Base-by-base conservation (phyloP, 192 early-diverging fungal genomes). In the Thamnidium elegans region DNA sequence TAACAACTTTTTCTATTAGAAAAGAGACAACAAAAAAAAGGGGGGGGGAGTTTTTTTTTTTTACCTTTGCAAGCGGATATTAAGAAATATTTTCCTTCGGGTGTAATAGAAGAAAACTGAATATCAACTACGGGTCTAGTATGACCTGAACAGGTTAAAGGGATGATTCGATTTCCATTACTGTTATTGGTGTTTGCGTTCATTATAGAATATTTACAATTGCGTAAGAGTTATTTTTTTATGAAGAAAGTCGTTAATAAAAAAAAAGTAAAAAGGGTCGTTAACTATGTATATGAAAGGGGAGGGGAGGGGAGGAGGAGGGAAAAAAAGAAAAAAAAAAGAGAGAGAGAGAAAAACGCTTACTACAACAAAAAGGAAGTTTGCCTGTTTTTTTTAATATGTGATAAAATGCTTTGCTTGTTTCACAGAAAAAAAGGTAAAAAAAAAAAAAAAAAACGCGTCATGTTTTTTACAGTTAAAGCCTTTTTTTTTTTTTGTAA, bases 51-150 rank as follows among this genome's bases (percentile, higher is more conserved):
- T 6, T 21, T 62, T 51, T 21, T 50, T 45, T 36, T 51, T 47
- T 55, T 71, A 88, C 86, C 87, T 85, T 95, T 95, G 83, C 93
- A 95, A 23, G 93, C 92, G 60, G 86, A 89, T 56, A 95, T 92
- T 52, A 95, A 80, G 73, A 88, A 85, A 70, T 88, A 95, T 48
- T 71, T 71, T 66, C 87, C 90, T 66, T 88, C 89, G 10, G 81
- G 65, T 43, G 83, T 86, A 61, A 89, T 80, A 45, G 82, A 75
- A 5, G 92, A 94, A 65, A 95, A 95, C 53, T 79, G 83, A 48
- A 95, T 82, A 75, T 95, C 90, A 14, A 94, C 92, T 15, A 95
- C 93, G 21, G 93, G 93, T 19, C 93, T 84, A 15, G 93, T 92
- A 62, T 95, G 93, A 1, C 93, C 93, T 23, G 92, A 89, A 75